These are phyloP conservation scores for Plantago coronopus DNA, from an alignment of 305 asterid genomes.

Conservation along the genomic window DNA sequence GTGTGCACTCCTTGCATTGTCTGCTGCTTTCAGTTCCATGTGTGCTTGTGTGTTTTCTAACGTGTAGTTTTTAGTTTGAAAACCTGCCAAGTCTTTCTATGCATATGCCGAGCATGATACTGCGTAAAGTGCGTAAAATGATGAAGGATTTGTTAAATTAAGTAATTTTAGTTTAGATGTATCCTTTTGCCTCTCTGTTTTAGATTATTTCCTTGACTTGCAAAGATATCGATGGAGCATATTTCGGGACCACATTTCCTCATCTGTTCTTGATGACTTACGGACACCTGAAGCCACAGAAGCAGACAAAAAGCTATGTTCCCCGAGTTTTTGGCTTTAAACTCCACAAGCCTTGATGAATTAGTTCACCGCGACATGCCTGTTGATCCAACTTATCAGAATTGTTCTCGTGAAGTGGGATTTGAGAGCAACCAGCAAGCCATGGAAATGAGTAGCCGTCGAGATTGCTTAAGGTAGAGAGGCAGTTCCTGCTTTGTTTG, in stretches of 20 bases:
- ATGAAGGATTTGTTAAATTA: neutral
- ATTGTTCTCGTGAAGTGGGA: slow-evolving; percentile 1
- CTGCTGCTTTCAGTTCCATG: too few relatives aligned
- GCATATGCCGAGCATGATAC: neutral
- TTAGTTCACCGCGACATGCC: slow-evolving; percentile 20
- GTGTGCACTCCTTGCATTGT: too few relatives aligned
- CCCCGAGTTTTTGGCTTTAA: slow-evolving; percentile 88
- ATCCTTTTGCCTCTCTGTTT: neutral
- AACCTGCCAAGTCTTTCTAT: too few relatives aligned
- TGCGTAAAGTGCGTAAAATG: slow-evolving; percentile 1
- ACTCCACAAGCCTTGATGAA: slow-evolving; percentile 67
- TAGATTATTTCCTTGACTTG: slow-evolving; percentile 41
- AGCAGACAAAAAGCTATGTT: slow-evolving; percentile 65
- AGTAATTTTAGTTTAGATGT: neutral
- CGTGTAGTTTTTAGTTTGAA: too few relatives aligned
- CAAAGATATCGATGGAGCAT: slow-evolving; percentile 79
- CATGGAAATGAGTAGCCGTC: too few relatives aligned
- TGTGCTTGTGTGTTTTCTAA: too few relatives aligned
- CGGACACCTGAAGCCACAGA: slow-evolving; percentile 92
- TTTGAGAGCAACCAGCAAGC: too few relatives aligned
- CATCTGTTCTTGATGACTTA: slow-evolving; percentile 90
- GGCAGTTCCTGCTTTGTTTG: too few relatives aligned
- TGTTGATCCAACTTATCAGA: slow-evolving; percentile 30
- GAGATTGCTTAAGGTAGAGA: too few relatives aligned
- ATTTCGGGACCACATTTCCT: slow-evolving; percentile 87